Conservation (phyloP, 805 yeast species). For the Trichomonascus vanleenenianus region DNA sequence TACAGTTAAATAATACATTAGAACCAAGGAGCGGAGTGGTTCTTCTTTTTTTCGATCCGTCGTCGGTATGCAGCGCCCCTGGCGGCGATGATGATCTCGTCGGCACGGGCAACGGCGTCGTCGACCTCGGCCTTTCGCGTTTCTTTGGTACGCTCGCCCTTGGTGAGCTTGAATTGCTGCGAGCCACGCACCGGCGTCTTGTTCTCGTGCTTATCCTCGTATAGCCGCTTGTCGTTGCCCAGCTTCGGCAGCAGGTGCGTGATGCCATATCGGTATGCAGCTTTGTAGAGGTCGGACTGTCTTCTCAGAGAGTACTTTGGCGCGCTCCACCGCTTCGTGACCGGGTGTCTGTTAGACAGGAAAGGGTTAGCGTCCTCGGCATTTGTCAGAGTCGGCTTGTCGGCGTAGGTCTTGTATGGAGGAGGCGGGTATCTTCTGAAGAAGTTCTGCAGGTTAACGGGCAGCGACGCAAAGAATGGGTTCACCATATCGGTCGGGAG, state of each 20-base stretch:
- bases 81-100: conserved; percentile 55
- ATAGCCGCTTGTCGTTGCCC: conserved; percentile 58
- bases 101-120: conserved; percentile 60
- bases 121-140: conserved; percentile 52
- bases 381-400: conserved; percentile 52
- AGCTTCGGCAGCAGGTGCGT: conserved; percentile 65
- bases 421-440: conserved; percentile 80
- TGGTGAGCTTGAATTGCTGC: conserved; percentile 67
- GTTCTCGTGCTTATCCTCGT: conserved; percentile 63
- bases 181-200: conserved; percentile 74
- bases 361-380: conserved; percentile 81
- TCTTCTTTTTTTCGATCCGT: conserved; percentile 37
- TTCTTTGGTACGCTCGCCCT: conserved; percentile 58
- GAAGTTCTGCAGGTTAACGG: conserved; percentile 60
- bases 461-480: conserved; percentile 49
- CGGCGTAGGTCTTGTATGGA: conserved; percentile 61
- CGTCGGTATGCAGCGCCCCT: conserved; percentile 47
- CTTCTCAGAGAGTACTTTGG: conserved; percentile 76
- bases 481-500: conserved; percentile 14
- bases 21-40: conserved; percentile 33
- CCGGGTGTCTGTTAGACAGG: conserved; percentile 74
- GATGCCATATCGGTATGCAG: conserved; percentile 76
- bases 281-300: conserved; percentile 73
- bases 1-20: conserved; percentile 13
- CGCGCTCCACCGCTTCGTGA: conserved; percentile 67